Percentiles rank a stretch among this genome's conserved stretches.
phyloP scores from a whole-genome alignment of 495 filamentous ascomycete genomes.

The Parathielavia hyrcaniae region DNA sequence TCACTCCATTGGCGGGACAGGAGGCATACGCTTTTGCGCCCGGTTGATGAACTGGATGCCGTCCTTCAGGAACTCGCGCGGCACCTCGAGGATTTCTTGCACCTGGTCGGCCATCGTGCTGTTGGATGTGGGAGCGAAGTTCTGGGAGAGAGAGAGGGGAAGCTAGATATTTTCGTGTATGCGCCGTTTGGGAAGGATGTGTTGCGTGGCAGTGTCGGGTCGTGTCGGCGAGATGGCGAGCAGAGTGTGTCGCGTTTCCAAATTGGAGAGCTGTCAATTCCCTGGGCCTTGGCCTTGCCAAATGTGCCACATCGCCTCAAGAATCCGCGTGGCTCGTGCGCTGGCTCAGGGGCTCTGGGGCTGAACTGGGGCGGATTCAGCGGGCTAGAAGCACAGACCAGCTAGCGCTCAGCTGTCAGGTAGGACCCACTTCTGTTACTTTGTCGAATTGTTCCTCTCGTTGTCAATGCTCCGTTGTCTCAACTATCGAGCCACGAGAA shows the following conservation, averaged over 20 bases:
- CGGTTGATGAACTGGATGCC: conserved; percentile 75
- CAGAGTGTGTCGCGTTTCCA: conserved; percentile 12
- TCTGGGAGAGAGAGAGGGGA: background rate
- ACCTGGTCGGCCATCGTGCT: conserved; percentile 64
- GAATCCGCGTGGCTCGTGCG: conserved; percentile 19
- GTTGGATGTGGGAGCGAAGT: background rate
- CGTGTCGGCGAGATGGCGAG: background rate
- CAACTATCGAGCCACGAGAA: too few species aligned
- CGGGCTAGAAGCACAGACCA: background rate
- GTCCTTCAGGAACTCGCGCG: conserved; percentile 74
- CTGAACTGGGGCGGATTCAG: conserved; percentile 9
- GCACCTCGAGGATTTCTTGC: conserved; percentile 74
- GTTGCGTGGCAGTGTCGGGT: background rate
- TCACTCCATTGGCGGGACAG: background rate
- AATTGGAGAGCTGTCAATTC: conserved; percentile 21
- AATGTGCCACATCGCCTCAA: conserved; percentile 27
- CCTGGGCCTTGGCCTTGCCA: conserved; percentile 8
- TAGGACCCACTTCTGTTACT: background rate
- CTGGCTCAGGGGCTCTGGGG: conserved; percentile 8
- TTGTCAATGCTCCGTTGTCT: too few species aligned
- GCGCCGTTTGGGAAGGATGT: background rate
- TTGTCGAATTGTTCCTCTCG: background rate
- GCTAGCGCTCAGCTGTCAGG: too few species aligned
- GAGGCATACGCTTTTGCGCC: conserved; percentile 71
- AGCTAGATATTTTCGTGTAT: background rate